Evolutionary conservation across 257 asterid genomes (phyloP).

Genomic region (Jacaranda mimosifolia): DNA sequence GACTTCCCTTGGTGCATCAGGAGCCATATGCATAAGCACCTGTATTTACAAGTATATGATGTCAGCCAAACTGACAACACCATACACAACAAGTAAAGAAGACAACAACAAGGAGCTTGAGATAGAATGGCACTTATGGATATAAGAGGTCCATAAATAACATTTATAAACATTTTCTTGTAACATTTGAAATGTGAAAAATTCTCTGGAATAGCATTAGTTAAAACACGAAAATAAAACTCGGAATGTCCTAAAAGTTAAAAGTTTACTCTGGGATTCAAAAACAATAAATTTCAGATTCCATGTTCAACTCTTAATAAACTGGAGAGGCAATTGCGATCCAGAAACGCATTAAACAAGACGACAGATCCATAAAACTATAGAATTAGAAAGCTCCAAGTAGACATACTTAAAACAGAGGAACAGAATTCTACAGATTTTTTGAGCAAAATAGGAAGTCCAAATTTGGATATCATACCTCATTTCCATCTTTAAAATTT

Average conservation of each 20-base stretch:
- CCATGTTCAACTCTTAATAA: not conserved
- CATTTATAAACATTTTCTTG: not conserved
- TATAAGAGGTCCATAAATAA: not conserved
- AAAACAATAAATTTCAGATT: not conserved
- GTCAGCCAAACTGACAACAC: constrained; percentile 4
- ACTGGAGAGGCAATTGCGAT: not conserved
- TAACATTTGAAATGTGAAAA: too few relatives aligned
- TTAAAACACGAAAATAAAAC: too few relatives aligned
- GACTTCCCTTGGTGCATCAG: constrained; percentile 75
- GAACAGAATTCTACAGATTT: not conserved
- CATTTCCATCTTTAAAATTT: constrained; percentile 91
- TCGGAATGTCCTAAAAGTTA: not conserved
- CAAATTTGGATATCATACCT: constrained; percentile 55
- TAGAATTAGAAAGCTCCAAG: not conserved
- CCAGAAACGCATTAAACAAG: not conserved
- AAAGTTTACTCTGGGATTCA: not conserved
- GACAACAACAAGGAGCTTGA: too few relatives aligned
- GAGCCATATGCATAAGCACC: constrained; percentile 95
- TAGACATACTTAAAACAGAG: not conserved
- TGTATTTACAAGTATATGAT: constrained; percentile 36
- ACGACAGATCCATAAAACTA: constrained; percentile 5
- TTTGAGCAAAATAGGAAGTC: constrained; percentile 1
- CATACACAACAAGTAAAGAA: not conserved
- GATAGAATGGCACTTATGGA: not conserved
- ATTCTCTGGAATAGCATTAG: too few relatives aligned